A percentile compares a stretch with the other conserved stretches of the same genome.
These are phyloP conservation scores for Solanum infundibuliforme DNA, from an alignment of 257 asterid species.

Conservation along the genomic window DNA sequence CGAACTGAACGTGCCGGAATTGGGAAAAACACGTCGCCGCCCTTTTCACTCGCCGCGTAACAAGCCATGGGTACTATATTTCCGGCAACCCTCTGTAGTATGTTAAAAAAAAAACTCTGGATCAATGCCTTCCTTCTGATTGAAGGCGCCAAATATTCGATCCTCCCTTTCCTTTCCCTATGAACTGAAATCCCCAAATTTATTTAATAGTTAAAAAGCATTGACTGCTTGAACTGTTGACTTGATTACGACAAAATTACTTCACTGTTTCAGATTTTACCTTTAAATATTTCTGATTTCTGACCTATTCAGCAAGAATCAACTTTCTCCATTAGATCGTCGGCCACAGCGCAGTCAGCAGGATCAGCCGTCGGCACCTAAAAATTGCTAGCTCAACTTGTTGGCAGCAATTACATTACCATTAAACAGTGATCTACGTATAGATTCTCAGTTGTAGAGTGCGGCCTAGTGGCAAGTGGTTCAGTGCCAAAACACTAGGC, in stretches of 20 bases:
- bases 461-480: no score
- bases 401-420: neutral
- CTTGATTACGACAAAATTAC: neutral
- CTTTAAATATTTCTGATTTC: neutral
- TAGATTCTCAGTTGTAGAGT: no score
- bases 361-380: neutral
- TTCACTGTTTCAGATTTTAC: neutral
- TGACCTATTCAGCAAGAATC: neutral
- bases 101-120: neutral
- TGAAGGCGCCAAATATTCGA: neutral
- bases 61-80: neutral
- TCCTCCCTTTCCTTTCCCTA: neutral
- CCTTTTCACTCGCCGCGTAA: neutral
- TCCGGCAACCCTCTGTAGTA: neutral
- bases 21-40: neutral
- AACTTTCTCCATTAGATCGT: neutral
- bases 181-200: neutral
- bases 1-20: neutral
- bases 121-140: neutral
- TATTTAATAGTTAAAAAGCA: neutral
- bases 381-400: neutral
- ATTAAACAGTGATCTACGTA: neutral
- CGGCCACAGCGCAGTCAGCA: neutral
- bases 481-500: no score
- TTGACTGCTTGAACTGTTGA: neutral